These are phyloP conservation scores for Trichoderma breve DNA, from an alignment of 2,329 filamentous ascomycete genomes.

Conservation along the genomic window DNA sequence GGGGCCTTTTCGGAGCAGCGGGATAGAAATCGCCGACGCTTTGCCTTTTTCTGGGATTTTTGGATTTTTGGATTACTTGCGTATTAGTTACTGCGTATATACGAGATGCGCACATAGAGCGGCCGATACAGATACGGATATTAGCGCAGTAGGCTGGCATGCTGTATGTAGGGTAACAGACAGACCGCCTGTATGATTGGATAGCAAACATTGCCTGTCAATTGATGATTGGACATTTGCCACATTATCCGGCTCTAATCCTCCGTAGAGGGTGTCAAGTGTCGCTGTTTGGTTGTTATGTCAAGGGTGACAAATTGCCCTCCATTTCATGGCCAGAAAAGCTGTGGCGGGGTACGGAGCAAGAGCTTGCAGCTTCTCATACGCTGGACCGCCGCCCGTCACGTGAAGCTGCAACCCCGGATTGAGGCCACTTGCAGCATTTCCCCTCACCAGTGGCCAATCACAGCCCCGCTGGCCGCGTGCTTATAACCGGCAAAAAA, in stretches of 20 bases:
- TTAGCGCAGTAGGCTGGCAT: not conserved
- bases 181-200: not conserved
- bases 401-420: conserved; percentile 21
- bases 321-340: not conserved
- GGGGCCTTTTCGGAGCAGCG: not conserved
- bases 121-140: not conserved
- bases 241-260: not conserved
- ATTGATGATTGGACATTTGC: not conserved
- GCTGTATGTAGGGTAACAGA: not conserved
- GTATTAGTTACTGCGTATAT: not conserved
- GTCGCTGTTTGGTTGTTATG: not conserved
- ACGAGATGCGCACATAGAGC: not conserved
- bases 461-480: conserved; percentile 26
- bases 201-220: not conserved
- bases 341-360: not conserved
- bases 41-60: not conserved
- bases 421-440: conserved; percentile 15
- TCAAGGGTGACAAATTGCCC: not conserved
- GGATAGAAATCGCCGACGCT: conserved; percentile 2
- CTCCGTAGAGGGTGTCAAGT: not conserved
- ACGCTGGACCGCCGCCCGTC: not conserved
- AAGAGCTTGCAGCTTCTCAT: not conserved
- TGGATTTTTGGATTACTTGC: not conserved
- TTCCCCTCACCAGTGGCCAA: conserved; percentile 35
- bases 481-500: conserved; percentile 22